phyloP scores from a whole-genome alignment of 345 rosid species.

The Bruguiera gymnorhiza region DNA sequence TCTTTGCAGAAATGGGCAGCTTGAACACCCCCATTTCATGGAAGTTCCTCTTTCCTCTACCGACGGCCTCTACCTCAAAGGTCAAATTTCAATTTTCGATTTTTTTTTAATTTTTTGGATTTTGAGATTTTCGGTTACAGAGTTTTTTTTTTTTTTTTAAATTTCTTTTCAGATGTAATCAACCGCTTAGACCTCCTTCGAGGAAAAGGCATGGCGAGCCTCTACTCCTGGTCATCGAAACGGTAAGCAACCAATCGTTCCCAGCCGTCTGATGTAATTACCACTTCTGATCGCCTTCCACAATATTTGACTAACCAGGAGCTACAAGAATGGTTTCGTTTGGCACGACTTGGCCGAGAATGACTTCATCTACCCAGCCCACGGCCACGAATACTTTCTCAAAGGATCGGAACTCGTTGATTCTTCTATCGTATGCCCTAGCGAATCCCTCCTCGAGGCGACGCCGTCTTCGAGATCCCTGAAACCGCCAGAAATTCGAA shows the following conservation, averaged over 20 bases:
- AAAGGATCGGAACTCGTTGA: slow-evolving; percentile 87
- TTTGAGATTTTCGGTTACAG: slow-evolving; percentile 7
- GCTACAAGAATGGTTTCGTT: slow-evolving; percentile 89
- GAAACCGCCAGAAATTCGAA: slow-evolving; percentile 29
- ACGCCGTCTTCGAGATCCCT: slow-evolving; percentile 37
- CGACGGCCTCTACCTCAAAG: slow-evolving; percentile 77
- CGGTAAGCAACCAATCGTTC: slow-evolving; percentile 35
- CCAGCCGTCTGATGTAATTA: slow-evolving; percentile 23
- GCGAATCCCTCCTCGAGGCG: slow-evolving; percentile 34
- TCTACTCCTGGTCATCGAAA: slow-evolving; percentile 96
- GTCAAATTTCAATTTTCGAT: slow-evolving; percentile 27
- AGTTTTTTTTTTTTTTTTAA: background rate
- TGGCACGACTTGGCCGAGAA: slow-evolving; percentile 85
- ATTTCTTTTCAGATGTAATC: slow-evolving; percentile 61
- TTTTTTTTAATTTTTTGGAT: background rate
- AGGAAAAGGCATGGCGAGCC: slow-evolving; percentile 81
- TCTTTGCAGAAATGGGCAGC: slow-evolving; percentile 80
- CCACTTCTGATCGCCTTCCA: slow-evolving; percentile 4
- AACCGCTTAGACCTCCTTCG: slow-evolving; percentile 71
- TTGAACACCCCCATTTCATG: slow-evolving; percentile 97
- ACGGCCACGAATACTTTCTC: slow-evolving; percentile 83
- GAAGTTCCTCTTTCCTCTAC: slow-evolving; percentile 75
- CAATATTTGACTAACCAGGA: slow-evolving; percentile 38
- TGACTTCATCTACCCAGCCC: slow-evolving; percentile 79
- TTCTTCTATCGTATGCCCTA: slow-evolving; percentile 29